Evolutionary conservation across 805 yeast species (phyloP).

Genomic region (Ogataea ganodermae): DNA sequence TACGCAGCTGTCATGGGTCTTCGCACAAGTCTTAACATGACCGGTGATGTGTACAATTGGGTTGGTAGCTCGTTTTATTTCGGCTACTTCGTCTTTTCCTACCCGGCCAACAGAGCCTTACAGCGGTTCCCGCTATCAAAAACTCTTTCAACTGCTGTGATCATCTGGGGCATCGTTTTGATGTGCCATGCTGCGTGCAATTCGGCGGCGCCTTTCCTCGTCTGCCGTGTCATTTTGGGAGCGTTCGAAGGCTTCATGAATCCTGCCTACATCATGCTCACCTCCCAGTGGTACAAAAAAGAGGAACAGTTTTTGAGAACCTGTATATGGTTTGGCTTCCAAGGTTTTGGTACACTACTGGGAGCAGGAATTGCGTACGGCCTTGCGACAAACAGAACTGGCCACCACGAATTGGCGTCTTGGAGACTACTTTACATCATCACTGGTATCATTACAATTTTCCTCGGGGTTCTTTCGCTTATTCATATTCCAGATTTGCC

Average conservation of each 20-base stretch:
- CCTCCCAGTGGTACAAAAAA: conserved; percentile 40
- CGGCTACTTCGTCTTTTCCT: conserved; percentile 55
- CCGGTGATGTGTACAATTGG: conserved; percentile 40
- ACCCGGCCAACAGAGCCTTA: conserved; percentile 47
- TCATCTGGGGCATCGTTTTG: conserved; percentile 49
- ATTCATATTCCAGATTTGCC: conserved; percentile 62
- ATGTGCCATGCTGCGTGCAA: conserved; percentile 46
- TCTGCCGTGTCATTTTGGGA: conserved; percentile 52
- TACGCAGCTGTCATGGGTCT: conserved; percentile 63
- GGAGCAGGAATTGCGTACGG: conserved; percentile 62
- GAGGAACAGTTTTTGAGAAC: conserved; percentile 33
- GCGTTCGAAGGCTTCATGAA: conserved; percentile 35
- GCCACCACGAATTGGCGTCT: conserved; percentile 22
- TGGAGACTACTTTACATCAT: conserved; percentile 66
- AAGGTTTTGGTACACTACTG: conserved; percentile 49
- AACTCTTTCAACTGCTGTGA: conserved; percentile 46
- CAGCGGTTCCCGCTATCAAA: conserved; percentile 53
- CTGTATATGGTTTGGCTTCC: conserved; percentile 36
- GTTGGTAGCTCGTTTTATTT: conserved; percentile 35
- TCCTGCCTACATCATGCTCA: conserved; percentile 38
- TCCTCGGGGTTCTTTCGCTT: conserved; percentile 48
- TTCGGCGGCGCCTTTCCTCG: conserved; percentile 46
- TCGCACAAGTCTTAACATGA: conserved; percentile 49
- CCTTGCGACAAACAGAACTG: conserved; percentile 31
- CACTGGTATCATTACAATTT: conserved; percentile 58